These are phyloP conservation scores for Pyronema omphalodes DNA, from an alignment of 495 filamentous ascomycete genomes.

Conservation along the genomic window DNA sequence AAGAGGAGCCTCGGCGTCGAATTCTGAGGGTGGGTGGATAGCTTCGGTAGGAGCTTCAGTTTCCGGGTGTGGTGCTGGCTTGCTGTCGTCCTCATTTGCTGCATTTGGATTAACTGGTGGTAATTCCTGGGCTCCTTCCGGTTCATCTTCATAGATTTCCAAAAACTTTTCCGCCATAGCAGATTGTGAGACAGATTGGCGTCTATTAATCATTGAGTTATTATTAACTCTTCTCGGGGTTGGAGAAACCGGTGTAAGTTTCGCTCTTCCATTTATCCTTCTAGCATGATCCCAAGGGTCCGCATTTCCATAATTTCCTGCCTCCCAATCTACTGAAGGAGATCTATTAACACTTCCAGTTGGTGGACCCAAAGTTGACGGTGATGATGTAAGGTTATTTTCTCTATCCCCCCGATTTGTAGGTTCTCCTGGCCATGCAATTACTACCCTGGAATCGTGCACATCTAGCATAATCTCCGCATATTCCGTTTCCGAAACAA, in stretches of 20 bases:
- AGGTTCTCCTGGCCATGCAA: constrained; percentile 53
- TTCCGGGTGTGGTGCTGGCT: too few species aligned
- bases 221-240: not conserved
- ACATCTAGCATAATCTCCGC: constrained; percentile 93
- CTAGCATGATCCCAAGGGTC: constrained; percentile 19
- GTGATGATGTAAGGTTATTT: not conserved
- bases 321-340: constrained; percentile 20
- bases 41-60: constrained; percentile 8
- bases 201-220: not conserved
- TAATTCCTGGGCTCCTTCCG: constrained; percentile 29
- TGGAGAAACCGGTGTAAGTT: constrained; percentile 4
- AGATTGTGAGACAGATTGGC: not conserved
- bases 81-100: constrained; percentile 4
- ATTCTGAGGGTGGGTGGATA: constrained; percentile 5
- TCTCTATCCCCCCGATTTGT: not conserved
- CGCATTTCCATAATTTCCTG: constrained; percentile 22
- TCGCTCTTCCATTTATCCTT: constrained; percentile 4
- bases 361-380: constrained; percentile 11
- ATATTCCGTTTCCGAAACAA: constrained; percentile 74
- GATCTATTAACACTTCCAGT: constrained; percentile 18
- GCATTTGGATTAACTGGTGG: constrained; percentile 11
- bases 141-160: constrained; percentile 41
- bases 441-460: constrained; percentile 71
- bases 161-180: constrained; percentile 22
- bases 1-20: constrained; percentile 27